Conservation (phyloP, 148 eudicot genomes). For the Selenicereus undatus region DNA sequence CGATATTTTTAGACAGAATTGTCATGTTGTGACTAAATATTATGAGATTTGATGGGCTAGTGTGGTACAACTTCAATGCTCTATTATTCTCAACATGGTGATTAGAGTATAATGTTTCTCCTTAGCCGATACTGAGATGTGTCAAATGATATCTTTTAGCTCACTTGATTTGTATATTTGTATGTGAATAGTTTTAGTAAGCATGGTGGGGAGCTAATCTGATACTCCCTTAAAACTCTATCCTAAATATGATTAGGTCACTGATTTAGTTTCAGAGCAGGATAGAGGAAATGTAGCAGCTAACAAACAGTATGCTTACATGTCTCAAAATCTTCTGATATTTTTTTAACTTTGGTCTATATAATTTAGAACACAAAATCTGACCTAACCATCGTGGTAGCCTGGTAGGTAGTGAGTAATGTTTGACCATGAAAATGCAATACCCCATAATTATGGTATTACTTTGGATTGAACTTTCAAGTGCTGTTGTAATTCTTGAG, state of each 20-base stretch:
- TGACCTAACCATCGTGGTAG: constrained; percentile 8
- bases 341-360: background rate
- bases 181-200: background rate
- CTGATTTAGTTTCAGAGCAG: constrained; percentile 22
- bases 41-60: background rate
- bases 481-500: too few relatives aligned
- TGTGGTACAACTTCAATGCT: background rate
- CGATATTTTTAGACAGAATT: background rate
- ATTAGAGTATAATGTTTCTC: background rate
- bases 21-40: background rate
- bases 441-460: constrained; percentile 6
- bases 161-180: background rate
- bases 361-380: constrained; percentile 23
- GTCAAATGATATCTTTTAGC: background rate
- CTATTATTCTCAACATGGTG: background rate
- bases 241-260: constrained; percentile 18
- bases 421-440: constrained; percentile 18
- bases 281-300: constrained; percentile 25
- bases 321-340: constrained; percentile 19
- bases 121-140: background rate
- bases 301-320: constrained; percentile 21
- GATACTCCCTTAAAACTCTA: background rate
- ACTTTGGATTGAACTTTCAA: too few relatives aligned
- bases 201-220: background rate
- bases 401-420: constrained; percentile 16